Base-by-base conservation (phyloP, 345 rosid species). In the Lepidium sativum region DNA sequence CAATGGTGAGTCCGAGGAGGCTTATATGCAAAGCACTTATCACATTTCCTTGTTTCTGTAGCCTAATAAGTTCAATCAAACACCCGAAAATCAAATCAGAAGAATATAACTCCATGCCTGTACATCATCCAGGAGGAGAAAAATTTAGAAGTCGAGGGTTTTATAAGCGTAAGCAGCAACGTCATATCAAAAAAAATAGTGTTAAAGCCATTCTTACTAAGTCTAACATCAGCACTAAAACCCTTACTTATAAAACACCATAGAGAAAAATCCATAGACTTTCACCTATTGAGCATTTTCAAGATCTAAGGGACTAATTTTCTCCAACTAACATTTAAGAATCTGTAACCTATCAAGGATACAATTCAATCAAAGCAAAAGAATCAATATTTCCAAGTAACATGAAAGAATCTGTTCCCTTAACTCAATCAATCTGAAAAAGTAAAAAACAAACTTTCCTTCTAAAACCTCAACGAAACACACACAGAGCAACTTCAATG, bases 1-100 rank as follows among this genome's bases (percentile, higher is more conserved):
- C 97, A 87, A 60, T 92, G 98, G 71, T 92, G 97, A 72, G 96
- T 80, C 69, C 98, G 81, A 0, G 79, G 88, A 58, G 98, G 97
- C 69, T 92, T 92, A 68, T 67, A 79, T 4, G 72, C 82, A 31
- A 86, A 81, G 58, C 98, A 92, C 67, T 82, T 87, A 63, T 86
- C 88, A 69, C 98, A 92, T 54, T 72, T 81, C 72, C 86, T 83
- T 60, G 76, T 67, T 54, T 80, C 80, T 54, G 67, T 66, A 51
- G 65, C 84, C 97, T 92, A 74, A 27, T 5, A 54, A 9, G 21
- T 56, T 4, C 6, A 7, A 68, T 17, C 68, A 42, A 29, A 68
- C 16, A 37, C 57, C 33, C 7, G 11, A 25, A 40, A 18, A 63
- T 15, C 65, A 71, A 21, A 18, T 55, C 43, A 55, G 15, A 50